phyloP scores from a whole-genome alignment of 306 rosid genomes.

The apple (Malus domestica) region DNA sequence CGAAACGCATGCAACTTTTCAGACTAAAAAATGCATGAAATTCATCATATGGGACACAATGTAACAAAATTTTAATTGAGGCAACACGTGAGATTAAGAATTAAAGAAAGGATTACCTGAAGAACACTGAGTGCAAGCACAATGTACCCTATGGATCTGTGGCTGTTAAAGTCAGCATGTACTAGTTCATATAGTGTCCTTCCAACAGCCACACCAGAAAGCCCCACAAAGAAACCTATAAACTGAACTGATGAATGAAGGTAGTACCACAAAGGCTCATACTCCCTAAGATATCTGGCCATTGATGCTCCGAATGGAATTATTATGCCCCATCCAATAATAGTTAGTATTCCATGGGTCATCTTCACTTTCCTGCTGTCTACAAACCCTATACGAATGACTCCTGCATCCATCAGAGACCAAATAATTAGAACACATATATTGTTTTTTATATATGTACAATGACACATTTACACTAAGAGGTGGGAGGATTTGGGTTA shows the following conservation, averaged over 20 bases:
- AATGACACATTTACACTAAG: no score
- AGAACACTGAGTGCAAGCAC: neutral
- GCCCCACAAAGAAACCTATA: constrained; percentile 5
- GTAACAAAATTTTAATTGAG: no score
- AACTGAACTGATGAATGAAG: constrained; percentile 14
- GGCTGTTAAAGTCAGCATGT: neutral
- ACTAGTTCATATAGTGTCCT: neutral
- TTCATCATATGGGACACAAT: no score
- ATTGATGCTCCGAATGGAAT: neutral
- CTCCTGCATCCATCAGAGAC: neutral
- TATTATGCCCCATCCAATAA: constrained; percentile 13
- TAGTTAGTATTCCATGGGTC: constrained; percentile 2
- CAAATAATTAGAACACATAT: no score
- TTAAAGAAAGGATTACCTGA: neutral
- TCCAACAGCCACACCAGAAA: neutral
- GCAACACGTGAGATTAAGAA: neutral
- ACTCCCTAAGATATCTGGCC: neutral
- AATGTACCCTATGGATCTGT: neutral
- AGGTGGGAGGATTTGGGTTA: no score
- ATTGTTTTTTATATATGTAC: no score
- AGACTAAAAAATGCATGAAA: no score
- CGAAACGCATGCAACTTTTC: no score
- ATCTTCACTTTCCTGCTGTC: neutral
- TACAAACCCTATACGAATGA: neutral
- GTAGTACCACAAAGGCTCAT: constrained; percentile 9